phyloP scores from a whole-genome alignment of 1,284 basidiomycete genomes.

The Meripilus lineatus region DNA sequence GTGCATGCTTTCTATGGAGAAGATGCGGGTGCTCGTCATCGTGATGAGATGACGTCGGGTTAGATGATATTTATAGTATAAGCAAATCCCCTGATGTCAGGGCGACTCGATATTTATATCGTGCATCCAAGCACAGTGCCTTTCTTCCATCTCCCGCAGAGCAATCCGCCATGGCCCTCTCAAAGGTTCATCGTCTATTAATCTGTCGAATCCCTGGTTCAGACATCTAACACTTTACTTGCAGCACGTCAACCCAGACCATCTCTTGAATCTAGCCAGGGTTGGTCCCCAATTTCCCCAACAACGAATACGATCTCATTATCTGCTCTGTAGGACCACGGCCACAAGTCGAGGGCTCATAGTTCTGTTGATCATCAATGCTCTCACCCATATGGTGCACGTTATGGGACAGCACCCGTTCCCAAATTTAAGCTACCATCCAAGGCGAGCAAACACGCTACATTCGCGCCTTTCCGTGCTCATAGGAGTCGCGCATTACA shows the following conservation, averaged over 20 bases:
- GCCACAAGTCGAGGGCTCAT: slow-evolving; percentile 35
- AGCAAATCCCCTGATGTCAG: neutral
- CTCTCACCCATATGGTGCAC: slow-evolving; percentile 52
- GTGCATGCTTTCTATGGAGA: no score
- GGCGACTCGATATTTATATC: no score
- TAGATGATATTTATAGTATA: no score
- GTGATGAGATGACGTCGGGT: no score
- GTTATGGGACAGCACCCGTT: slow-evolving; percentile 58
- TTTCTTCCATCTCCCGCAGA: no score
- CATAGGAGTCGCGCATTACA: neutral
- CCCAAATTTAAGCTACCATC: slow-evolving; percentile 67
- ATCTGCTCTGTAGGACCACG: no score
- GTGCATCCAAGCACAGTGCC: no score
- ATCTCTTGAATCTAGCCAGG: slow-evolving; percentile 50
- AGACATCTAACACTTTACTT: neutral
- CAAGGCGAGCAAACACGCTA: slow-evolving; percentile 31
- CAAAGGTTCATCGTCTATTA: slow-evolving; percentile 34
- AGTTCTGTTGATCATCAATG: slow-evolving; percentile 31
- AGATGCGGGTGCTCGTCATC: no score
- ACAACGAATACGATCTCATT: no score
- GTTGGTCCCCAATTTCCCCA: slow-evolving; percentile 26
- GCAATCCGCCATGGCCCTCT: slow-evolving; percentile 48
- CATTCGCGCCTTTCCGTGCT: neutral
- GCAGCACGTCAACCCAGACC: slow-evolving; percentile 67
- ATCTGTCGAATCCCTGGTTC: neutral